Evolutionary conservation across 2,329 filamentous ascomycete species (phyloP).

Genomic region (Exophiala calicioides): DNA sequence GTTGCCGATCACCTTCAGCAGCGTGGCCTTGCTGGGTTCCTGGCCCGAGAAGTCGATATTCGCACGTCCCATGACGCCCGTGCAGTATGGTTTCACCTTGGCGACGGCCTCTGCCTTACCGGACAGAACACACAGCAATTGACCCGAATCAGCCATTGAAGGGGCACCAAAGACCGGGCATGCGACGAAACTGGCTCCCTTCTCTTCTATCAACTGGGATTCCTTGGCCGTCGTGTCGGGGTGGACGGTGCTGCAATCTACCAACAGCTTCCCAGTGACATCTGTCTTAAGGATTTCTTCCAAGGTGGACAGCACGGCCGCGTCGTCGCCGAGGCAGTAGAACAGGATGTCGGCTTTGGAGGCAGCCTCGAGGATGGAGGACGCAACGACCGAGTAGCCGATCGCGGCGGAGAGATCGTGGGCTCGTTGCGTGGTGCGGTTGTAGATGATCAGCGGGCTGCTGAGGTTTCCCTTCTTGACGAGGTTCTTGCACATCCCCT

Average conservation of each 20-base stretch:
- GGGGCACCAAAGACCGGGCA: slow-evolving; percentile 56
- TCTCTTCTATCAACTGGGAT: slow-evolving; percentile 57
- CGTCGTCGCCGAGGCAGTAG: slow-evolving; percentile 76
- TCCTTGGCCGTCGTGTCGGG: slow-evolving; percentile 74
- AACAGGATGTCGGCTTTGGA: slow-evolving; percentile 75
- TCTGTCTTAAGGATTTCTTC: slow-evolving; percentile 57
- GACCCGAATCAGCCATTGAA: slow-evolving; percentile 61
- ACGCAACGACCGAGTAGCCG: slow-evolving; percentile 61
- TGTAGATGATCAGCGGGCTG: slow-evolving; percentile 74
- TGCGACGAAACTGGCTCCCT: slow-evolving; percentile 73
- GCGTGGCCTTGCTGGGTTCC: slow-evolving; percentile 67
- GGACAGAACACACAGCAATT: slow-evolving; percentile 72
- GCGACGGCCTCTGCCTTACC: slow-evolving; percentile 63
- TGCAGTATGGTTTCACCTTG: slow-evolving; percentile 68
- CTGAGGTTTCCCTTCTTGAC: slow-evolving; percentile 73
- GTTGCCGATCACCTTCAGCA: slow-evolving; percentile 82
- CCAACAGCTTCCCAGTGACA: slow-evolving; percentile 71
- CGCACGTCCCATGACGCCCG: slow-evolving; percentile 68
- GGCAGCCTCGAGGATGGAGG: slow-evolving; percentile 66
- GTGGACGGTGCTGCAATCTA: slow-evolving; percentile 87
- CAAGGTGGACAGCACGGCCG: slow-evolving; percentile 66
- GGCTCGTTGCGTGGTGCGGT: slow-evolving; percentile 43
- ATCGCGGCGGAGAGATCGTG: slow-evolving; percentile 57
- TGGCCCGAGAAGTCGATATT: slow-evolving; percentile 71
- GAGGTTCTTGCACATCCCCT: slow-evolving; percentile 85